These are phyloP conservation scores for Blastosporella zonata DNA, from an alignment of 1,284 basidiomycete species.

Conservation along the genomic window DNA sequence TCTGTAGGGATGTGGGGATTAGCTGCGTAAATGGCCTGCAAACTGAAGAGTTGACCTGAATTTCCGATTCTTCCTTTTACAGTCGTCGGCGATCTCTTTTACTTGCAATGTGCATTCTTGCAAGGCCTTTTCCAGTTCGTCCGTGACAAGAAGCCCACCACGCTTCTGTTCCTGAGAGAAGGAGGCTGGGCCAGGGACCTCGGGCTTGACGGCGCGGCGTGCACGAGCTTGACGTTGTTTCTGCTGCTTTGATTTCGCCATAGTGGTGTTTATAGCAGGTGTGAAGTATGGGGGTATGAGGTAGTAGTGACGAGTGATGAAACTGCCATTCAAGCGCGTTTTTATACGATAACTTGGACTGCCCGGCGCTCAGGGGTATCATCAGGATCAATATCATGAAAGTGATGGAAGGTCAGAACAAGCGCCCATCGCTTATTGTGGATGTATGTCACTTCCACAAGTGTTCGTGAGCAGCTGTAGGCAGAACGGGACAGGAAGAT, in stretches of 20 bases:
- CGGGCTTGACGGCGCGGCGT: not conserved
- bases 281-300: too few species aligned
- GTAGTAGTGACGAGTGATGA: too few species aligned
- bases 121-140: constrained; percentile 7
- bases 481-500: too few species aligned
- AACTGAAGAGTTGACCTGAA: constrained; percentile 31
- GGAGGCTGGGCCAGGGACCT: not conserved
- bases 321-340: too few species aligned
- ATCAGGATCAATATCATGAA: too few species aligned
- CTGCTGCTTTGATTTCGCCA: not conserved
- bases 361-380: too few species aligned
- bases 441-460: too few species aligned
- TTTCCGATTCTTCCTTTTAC: constrained; percentile 38
- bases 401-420: too few species aligned
- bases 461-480: too few species aligned
- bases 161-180: constrained; percentile 4
- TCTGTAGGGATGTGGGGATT: constrained; percentile 22
- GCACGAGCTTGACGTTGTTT: not conserved
- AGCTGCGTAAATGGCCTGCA: not conserved
- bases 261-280: not conserved
- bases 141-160: constrained; percentile 6
- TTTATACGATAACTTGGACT: too few species aligned
- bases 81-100: constrained; percentile 23
- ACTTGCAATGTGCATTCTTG: constrained; percentile 9
- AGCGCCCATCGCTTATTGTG: too few species aligned